Percentiles rank a stretch among this genome's conserved stretches.
Evolutionary conservation across 140 eudicot species (phyloP).

Genomic region (Bidens hawaiensis): DNA sequence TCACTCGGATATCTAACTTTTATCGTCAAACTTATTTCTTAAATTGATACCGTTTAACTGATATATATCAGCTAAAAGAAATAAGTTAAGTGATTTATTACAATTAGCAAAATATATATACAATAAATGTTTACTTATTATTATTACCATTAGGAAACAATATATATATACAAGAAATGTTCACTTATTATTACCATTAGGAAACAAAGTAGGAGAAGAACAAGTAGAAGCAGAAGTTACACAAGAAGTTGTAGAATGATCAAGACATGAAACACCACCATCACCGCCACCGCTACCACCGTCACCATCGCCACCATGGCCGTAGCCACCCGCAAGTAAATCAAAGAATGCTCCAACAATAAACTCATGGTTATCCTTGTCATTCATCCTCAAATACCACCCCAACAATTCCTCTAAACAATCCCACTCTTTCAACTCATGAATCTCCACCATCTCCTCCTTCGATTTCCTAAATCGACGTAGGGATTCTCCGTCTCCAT

Average conservation of each 20-base stretch:
- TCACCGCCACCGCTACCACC: not conserved
- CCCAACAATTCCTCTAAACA: conserved; percentile 65
- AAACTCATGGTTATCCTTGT: conserved; percentile 55
- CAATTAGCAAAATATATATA: too few relatives aligned
- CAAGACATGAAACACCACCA: conserved; percentile 4
- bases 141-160: conserved; percentile 24
- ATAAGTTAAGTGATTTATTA: not conserved
- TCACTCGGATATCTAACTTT: too few relatives aligned
- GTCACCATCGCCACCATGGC: conserved; percentile 1
- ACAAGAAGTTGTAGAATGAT: conserved; percentile 23
- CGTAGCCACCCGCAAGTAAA: conserved; percentile 48
- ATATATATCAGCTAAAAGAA: too few relatives aligned
- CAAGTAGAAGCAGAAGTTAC: conserved; percentile 37
- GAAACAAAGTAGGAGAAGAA: conserved; percentile 36
- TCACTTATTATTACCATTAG: conserved; percentile 12
- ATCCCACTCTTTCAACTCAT: conserved; percentile 66
- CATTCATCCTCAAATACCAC: conserved; percentile 80
- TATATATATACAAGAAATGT: not conserved
- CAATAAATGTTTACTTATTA: not conserved
- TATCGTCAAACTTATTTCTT: too few relatives aligned
- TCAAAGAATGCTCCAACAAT: conserved; percentile 82
- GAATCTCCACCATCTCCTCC: conserved; percentile 81
- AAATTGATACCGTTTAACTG: too few relatives aligned
- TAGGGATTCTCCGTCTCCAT: conserved; percentile 77
- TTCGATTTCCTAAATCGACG: conserved; percentile 72